Base-by-base conservation (phyloP, 2,329 filamentous ascomycete species). In the Drechslerella coelobrocha region DNA sequence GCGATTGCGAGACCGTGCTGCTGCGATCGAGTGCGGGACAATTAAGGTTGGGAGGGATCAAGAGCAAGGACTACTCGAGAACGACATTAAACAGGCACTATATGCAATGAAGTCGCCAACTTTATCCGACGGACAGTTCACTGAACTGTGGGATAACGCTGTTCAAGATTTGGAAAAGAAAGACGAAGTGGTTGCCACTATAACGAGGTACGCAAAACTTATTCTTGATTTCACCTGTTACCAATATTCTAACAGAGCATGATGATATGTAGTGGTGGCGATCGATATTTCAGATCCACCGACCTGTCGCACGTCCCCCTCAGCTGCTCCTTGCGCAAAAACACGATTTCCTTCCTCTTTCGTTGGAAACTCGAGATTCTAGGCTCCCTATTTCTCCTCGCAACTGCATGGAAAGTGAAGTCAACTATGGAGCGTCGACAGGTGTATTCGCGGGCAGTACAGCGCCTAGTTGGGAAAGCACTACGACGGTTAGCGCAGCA, bases 1-100 rank as follows among this genome's bases (percentile, higher is more conserved):
- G 76, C 89, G 92, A 75, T 84, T 99, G 52, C 86, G 94, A 59
- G 87, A 96, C 74, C 87, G 90, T 41, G 87, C 91, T 68, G 94
- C 94, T 61, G 88, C 92, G 76, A 97, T 88, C 76, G 94, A 99
- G 81, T 99, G 94, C 76, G 91, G 92, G 17, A 88, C 91, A 69
- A 81, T 88, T 60, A 72, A 51, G 24, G 43, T 73, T 29, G 66
- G 54, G 2, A 72, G 82, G 52, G 86, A 87, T 72, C 79, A 87
- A 26, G 88, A 91, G 59, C 74, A 90, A 89, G 81, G 86, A 89
- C 73, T 89, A 87, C 78, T 93, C 90, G 81, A 88, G 88, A 73
- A 90, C 97, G 85, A 90, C 84, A 73, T 76, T 61, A 88, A 92
- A 76, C 84, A 89, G 43, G 93, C 97, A 77, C 97, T 99, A 76